Evolutionary conservation across 2,329 filamentous ascomycete genomes (phyloP), one percentile per base, ranked within the genome.

Genomic region (Arthrobotrys musiformis): DNA sequence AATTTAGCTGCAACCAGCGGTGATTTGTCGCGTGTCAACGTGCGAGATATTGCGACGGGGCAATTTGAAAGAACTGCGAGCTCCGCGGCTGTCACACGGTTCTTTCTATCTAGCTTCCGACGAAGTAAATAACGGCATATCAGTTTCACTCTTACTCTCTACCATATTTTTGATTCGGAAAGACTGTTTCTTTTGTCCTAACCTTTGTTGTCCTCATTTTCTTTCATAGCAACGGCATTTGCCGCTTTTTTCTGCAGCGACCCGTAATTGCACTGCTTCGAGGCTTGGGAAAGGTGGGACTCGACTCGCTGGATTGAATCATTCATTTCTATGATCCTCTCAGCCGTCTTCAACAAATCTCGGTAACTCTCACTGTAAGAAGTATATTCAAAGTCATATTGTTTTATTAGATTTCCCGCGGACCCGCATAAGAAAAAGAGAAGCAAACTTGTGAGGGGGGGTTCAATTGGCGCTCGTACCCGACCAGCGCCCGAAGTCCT

Each of bases 261-360:
- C 68, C 86, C 83, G 44, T 88, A 86, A 81, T 90, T 90, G 82
- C 90, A 91, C 79, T 86, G 86, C 73, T 86, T 85, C 56, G 89
- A 88, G 79, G 90, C 85, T 67, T 86, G 85, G 5, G 86, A 84
- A 48, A 91, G 83, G 37, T 86, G 86, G 1, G 82, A 82, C 81
- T 91, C 90, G 17, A 89, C 87, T 22, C 85, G 82, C 79, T 87
- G 85, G 81, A 90, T 89, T 78, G 88, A 85, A 22, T 83, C 83
- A 79, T 91, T 89, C 88, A 91, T 90, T 40, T 88, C 86, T 69
- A 91, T 88, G 79, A 91, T 91, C 1, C 86, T 87, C 81, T 91
- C 89, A 19, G 90, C 90, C 0, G 90, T 91, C 42, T 87, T 87
- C 64, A 91, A 85, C 5, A 91, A 86, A 74, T 89, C 89, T 69